Percentiles rank a stretch among this genome's conserved stretches.
phyloP scores from a whole-genome alignment of 2,329 filamentous ascomycete species.

The Zymoseptoria passerinii region DNA sequence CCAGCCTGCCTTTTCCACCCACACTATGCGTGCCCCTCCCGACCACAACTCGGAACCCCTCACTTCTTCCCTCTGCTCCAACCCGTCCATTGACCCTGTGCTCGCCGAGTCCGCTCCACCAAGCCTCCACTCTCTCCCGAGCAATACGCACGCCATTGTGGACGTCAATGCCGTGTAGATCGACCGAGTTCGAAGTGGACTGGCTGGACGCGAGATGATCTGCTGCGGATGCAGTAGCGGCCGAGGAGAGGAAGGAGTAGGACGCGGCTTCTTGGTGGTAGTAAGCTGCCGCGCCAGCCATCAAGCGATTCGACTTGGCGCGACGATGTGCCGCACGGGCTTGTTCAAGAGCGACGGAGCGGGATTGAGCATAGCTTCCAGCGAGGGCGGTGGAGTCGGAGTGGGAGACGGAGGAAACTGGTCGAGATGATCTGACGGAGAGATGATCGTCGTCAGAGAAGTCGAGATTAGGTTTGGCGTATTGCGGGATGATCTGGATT shows the following conservation, averaged over 20 bases:
- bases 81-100: conserved; percentile 43
- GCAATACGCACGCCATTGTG: conserved; percentile 74
- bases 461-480: conserved; percentile 35
- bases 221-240: conserved; percentile 57
- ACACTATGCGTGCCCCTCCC: conserved; percentile 72
- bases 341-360: conserved; percentile 47
- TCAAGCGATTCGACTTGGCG: conserved; percentile 62
- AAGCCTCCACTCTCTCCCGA: conserved; percentile 54
- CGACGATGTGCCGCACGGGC: conserved; percentile 51
- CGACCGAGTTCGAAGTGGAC: conserved; percentile 52
- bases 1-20: conserved; percentile 65
- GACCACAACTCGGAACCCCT: conserved; percentile 67
- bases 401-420: conserved; percentile 11
- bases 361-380: conserved; percentile 36
- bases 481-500: conserved; percentile 42
- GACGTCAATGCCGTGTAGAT: conserved; percentile 78
- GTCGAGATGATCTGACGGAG: neutral
- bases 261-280: conserved; percentile 66
- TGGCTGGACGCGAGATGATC: conserved; percentile 61
- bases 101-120: conserved; percentile 71
- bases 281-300: conserved; percentile 65
- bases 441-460: conserved; percentile 15
- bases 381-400: conserved; percentile 22
- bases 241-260: conserved; percentile 49
- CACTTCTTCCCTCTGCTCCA: conserved; percentile 37